Conservation (phyloP, 1,284 basidiomycete genomes). For the Puccinia coronata region DNA sequence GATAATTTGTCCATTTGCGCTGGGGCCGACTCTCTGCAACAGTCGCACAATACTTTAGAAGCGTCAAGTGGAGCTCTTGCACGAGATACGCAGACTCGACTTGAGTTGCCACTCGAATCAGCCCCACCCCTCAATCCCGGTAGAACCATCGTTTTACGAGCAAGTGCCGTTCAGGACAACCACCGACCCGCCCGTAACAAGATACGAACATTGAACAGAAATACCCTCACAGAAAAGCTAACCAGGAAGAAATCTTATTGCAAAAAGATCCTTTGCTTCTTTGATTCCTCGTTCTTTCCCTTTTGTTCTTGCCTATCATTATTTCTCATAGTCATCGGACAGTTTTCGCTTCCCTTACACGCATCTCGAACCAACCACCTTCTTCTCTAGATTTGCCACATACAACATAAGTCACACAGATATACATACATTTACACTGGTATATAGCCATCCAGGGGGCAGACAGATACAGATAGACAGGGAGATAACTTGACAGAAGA, state of each 20-base stretch:
- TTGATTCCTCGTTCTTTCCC: not conserved
- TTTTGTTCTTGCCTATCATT: not conserved
- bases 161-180: not conserved
- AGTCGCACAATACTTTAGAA: too few species aligned
- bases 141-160: not conserved
- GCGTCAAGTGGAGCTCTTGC: too few species aligned
- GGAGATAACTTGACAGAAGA: not conserved
- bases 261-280: not conserved
- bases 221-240: not conserved
- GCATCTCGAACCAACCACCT: not conserved
- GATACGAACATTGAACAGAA: not conserved
- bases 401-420: not conserved
- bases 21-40: not conserved
- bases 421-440: conserved; percentile 11
- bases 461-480: conserved; percentile 22
- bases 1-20: not conserved
- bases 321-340: not conserved
- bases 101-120: not conserved
- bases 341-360: not conserved
- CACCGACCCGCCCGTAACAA: not conserved
- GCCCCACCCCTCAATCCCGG: not conserved
- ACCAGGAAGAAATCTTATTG: not conserved
- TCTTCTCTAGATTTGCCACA: not conserved
- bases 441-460: conserved; percentile 17
- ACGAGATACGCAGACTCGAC: not conserved